Base-by-base conservation (phyloP, 257 asterid species). In the Anisodus tanguticus region DNA sequence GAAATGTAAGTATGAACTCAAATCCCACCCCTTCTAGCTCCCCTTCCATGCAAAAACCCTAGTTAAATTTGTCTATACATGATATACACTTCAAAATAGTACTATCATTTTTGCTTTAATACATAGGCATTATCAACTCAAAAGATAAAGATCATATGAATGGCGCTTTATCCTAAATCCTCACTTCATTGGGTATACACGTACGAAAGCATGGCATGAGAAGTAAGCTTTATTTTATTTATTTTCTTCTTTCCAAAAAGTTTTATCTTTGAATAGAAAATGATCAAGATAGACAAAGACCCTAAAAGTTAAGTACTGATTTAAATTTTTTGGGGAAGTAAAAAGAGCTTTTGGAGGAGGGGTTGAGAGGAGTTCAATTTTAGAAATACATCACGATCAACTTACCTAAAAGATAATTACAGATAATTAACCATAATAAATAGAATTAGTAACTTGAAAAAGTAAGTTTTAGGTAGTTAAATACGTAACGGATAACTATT, bases 31-130 rank as follows among this genome's bases (percentile, higher is more conserved):
- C 6, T 81, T 76, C 84, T 53, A 5, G 63, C 31, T 67, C 19
- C 35, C 58, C 54, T 67, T 49, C 83, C 88, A 85, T 85, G 88
- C 85, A 85, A 85, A 78, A 63, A 4, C 88, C 83, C 85, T 72
- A 53, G 63, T 74, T 82, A 31, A 31, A 31, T 31, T 31, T 31
- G 35, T 55, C 60, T 6, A 55, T 53, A 9, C 10, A 10, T 9
- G 12, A 53, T 55, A 53, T 55, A 55, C 60, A 26, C 31, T 55
- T 55, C 60, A 55, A 53, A 53, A 31, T 31, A 31, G 17, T 55
- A 55, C 16, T 41, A 55, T 55, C 60, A 12, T 55, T 58, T 58
- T 58, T 58, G 63, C 63, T 58, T 1, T 16, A 2, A 3, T 58
- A 57, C 55, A 7, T 5, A 12, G 17, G 59, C 59, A 54, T 12